Percentiles rank a stretch among this genome's conserved stretches.
These are phyloP conservation scores for Aspergillus ibericus DNA, from an alignment of 2,329 filamentous ascomycete species.

Conservation along the genomic window DNA sequence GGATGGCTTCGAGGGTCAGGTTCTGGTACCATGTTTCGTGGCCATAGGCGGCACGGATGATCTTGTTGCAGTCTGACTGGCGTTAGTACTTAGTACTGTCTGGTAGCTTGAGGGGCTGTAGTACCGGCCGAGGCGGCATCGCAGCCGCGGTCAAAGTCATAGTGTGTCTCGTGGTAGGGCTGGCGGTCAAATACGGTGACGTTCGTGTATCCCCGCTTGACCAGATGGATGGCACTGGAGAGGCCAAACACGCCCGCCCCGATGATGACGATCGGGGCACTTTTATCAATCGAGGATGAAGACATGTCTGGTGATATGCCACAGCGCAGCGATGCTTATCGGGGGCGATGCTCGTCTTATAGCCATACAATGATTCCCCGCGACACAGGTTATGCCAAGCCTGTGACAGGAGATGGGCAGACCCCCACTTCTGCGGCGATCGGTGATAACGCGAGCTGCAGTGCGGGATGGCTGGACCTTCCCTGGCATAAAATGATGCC, in stretches of 20 bases:
- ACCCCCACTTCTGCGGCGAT: not conserved
- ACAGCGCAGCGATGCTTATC: not conserved
- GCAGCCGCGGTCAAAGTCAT: conserved; percentile 44
- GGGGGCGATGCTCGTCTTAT: not conserved
- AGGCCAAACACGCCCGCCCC: conserved; percentile 47
- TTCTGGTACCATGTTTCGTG: conserved; percentile 49
- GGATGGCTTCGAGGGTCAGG: conserved; percentile 46
- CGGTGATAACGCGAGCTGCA: not conserved
- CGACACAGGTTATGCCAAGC: not conserved
- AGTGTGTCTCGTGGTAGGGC: conserved; percentile 41
- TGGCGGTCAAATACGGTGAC: conserved; percentile 54
- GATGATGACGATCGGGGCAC: conserved; percentile 39
- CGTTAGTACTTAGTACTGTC: not conserved
- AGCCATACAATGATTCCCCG: not conserved
- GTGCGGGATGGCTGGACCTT: not conserved
- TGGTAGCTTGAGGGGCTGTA: not conserved
- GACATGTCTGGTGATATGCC: not conserved
- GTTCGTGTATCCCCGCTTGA: conserved; percentile 47
- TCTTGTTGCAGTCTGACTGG: conserved; percentile 46
- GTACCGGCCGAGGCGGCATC: conserved; percentile 48
- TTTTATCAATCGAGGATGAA: not conserved
- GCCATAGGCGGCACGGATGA: conserved; percentile 47
- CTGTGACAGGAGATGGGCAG: not conserved
- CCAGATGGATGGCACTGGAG: conserved; percentile 47
- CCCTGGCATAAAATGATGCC: not conserved